Percentiles rank a stretch among this genome's conserved stretches.
These are phyloP conservation scores for Arabidopsis thaliana DNA, from an alignment of 345 rosid genomes.

Conservation along the genomic window TAIR10.1 NC_003076.8:26528001-26528500, in stretches of 20 bases:
- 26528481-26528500: neutral
- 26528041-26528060: slow-evolving; percentile 21
- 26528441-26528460: neutral
- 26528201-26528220: slow-evolving; percentile 23
- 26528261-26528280: neutral
- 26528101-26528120: neutral
- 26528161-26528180: neutral
- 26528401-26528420: neutral
- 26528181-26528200: neutral
- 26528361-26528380: neutral
- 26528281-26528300: neutral
- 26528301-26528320: neutral
- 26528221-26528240: slow-evolving; percentile 25
- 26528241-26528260: slow-evolving; percentile 16
- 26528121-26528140: slow-evolving; percentile 17
- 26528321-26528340: neutral
- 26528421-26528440: neutral
- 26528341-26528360: slow-evolving; percentile 2
- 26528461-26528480: neutral
- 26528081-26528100: neutral
- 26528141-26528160: neutral
- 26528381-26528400: neutral
- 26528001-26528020: neutral
- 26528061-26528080: neutral
- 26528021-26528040: slow-evolving; percentile 29